Evolutionary conservation across 768 basidiomycete genomes (phyloP).

Genomic region (Chalciporus piperatus): DNA sequence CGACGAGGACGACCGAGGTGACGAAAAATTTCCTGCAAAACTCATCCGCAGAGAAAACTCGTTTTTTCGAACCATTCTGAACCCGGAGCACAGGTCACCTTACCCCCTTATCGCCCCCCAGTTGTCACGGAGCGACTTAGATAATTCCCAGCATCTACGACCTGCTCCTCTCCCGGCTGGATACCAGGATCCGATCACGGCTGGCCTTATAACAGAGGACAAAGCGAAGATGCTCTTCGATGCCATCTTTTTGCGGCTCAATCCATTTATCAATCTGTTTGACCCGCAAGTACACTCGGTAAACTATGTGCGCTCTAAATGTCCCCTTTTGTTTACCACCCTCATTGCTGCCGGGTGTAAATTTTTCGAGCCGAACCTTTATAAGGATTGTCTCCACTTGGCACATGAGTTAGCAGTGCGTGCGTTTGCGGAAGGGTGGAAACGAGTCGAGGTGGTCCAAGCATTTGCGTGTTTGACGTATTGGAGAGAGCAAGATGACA

Average conservation of each 20-base stretch:
- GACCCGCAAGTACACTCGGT: slow-evolving; percentile 85
- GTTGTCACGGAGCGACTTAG: slow-evolving; percentile 33
- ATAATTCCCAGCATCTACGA: slow-evolving; percentile 34
- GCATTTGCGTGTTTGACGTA: slow-evolving; percentile 87
- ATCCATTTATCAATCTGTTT: slow-evolving; percentile 87
- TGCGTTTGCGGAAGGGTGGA: slow-evolving; percentile 77
- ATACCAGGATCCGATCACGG: slow-evolving; percentile 65
- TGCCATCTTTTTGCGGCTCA: slow-evolving; percentile 75
- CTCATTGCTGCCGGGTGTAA: slow-evolving; percentile 83
- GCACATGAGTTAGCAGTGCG: slow-evolving; percentile 72
- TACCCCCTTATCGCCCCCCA: slow-evolving; percentile 27
- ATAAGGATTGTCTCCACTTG: slow-evolving; percentile 65
- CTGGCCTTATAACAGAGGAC: slow-evolving; percentile 66
- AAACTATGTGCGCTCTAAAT: slow-evolving; percentile 73
- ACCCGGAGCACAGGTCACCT: slow-evolving; percentile 57
- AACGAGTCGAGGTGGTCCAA: slow-evolving; percentile 84
- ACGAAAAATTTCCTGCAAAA: slow-evolving; percentile 72
- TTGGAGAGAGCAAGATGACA: slow-evolving; percentile 87
- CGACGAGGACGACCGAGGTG: slow-evolving; percentile 65
- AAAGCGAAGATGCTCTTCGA: slow-evolving; percentile 75
- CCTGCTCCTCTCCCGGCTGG: slow-evolving; percentile 38
- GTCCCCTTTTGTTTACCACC: slow-evolving; percentile 81
- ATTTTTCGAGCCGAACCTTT: slow-evolving; percentile 71
- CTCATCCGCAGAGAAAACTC: slow-evolving; percentile 75
- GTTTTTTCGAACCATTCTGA: slow-evolving; percentile 82